Base-by-base conservation (phyloP, 148 eudicot genomes). In the Nepenthes gracilis region DNA sequence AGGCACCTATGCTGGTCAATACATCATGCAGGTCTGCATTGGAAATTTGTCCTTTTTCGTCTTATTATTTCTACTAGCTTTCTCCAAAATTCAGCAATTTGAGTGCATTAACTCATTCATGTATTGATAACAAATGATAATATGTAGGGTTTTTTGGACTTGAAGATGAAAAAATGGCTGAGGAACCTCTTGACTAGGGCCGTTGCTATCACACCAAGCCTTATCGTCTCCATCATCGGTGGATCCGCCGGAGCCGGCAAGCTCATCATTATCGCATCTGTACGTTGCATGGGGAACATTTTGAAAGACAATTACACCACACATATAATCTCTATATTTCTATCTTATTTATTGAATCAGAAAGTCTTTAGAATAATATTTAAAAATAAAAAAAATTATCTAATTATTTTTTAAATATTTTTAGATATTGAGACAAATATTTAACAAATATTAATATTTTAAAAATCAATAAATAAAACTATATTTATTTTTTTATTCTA, bases 1-100 rank as follows among this genome's bases (percentile, higher is more conserved):
- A 2, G 95, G 96, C 12, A 93, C 98, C 12, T 93, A 93, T 81
- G 95, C 98, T 54, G 98, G 98, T 33, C 98, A 93, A 63, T 93
- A 59, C 63, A 81, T 93, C 57, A 88, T 93, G 98, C 95, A 92
- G 87, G 97, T 83, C 49, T 12, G 12, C 14, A 43, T 55, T 14
- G 36, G 10, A 23, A 1, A 9, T 47, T 34, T 43, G 9, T 52
- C n/a, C 15, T 52, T 40, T 40, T 40, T 40, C 45, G 1, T 8
- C 45, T 40, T 40, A 3, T 40, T 3, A 40, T 40, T 40, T 40
- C 45, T 3, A 40, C 45, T 8, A 4, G 6, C 45, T 8, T 8
- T 3, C 45, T 8, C 45, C 45, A 40, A 40, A 40, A 40, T 3
- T 8, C 45, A 4, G 6, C 45, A 40, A 40, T 40, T 8, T 23